These are phyloP conservation scores for Saitozyma podzolica DNA, from an alignment of 768 basidiomycete genomes.

Conservation along the genomic window DNA sequence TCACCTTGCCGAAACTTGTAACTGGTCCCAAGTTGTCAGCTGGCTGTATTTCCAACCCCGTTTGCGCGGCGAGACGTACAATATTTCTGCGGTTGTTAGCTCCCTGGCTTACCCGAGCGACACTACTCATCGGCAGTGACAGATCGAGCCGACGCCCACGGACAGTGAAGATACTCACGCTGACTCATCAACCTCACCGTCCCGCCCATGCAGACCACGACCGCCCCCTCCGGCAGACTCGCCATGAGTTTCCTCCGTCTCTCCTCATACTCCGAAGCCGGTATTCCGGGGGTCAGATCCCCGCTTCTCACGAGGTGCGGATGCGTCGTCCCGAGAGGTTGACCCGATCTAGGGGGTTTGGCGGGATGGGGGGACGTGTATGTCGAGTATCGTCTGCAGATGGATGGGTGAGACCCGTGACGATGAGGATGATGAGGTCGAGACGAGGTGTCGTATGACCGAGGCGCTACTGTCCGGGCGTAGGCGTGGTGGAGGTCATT, in stretches of 20 bases:
- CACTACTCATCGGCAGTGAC: not conserved
- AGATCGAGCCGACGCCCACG: not conserved
- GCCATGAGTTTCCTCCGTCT: conserved; percentile 72
- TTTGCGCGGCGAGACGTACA: conserved; percentile 59
- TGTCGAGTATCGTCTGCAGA: not conserved
- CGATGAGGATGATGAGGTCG: not conserved
- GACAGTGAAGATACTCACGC: conserved; percentile 64
- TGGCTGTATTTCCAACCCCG: not conserved
- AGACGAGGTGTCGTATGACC: not conserved
- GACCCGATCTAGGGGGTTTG: conserved; percentile 78
- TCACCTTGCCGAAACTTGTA: conserved; percentile 85
- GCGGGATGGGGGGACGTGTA: conserved; percentile 16
- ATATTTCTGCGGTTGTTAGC: conserved; percentile 61
- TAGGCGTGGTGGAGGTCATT: no score
- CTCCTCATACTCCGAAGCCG: conserved; percentile 71
- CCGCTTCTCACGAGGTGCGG: conserved; percentile 71
- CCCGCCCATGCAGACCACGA: conserved; percentile 75
- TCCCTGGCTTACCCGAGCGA: not conserved
- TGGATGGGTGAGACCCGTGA: not conserved
- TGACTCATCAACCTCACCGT: conserved; percentile 57
- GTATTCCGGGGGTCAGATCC: conserved; percentile 82
- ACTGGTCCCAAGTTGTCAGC: conserved; percentile 55
- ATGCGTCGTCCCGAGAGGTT: conserved; percentile 74
- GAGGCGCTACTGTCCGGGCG: not conserved
- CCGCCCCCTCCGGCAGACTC: conserved; percentile 66